These are phyloP conservation scores for Trichoderma atroviride DNA, from an alignment of 2,329 filamentous ascomycete species.

Conservation along the genomic window DNA sequence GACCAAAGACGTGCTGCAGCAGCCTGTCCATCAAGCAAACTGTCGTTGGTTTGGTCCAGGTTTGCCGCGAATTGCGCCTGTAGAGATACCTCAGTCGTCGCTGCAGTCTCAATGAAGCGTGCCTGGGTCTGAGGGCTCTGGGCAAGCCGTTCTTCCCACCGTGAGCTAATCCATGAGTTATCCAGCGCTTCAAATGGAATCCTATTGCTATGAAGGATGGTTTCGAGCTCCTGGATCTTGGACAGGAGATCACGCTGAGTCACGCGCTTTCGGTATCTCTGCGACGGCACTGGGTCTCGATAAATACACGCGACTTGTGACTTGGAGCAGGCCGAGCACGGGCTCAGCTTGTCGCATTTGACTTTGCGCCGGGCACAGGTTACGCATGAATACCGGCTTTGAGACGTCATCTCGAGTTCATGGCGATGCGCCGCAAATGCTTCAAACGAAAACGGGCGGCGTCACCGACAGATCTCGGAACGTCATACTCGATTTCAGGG, in stretches of 20 bases:
- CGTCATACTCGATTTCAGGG: not conserved
- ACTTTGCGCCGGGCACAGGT: slow-evolving; percentile 12
- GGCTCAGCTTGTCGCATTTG: slow-evolving; percentile 13
- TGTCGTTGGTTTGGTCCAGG: too few relatives aligned
- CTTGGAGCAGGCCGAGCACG: slow-evolving; percentile 15
- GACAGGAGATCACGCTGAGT: not conserved
- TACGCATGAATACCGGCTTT: not conserved
- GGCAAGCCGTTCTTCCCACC: slow-evolving; percentile 11
- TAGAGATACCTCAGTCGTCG: not conserved
- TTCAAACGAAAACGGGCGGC: not conserved
- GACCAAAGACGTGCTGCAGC: slow-evolving; percentile 1
- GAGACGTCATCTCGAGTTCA: not conserved
- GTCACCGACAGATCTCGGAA: not conserved
- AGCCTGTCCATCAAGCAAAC: not conserved
- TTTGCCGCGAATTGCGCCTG: not conserved
- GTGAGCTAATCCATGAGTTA: slow-evolving; percentile 7
- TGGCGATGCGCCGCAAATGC: not conserved
- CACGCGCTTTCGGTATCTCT: slow-evolving; percentile 8
- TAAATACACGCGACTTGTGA: slow-evolving; percentile 2
- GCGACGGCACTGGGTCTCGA: slow-evolving; percentile 8
- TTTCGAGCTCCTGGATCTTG: slow-evolving; percentile 8
- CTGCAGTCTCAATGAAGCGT: not conserved
- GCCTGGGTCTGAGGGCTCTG: not conserved
- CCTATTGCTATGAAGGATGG: slow-evolving; percentile 10
- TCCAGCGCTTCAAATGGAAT: slow-evolving; percentile 12